Percentiles rank a stretch among this genome's conserved stretches.
Conservation (phyloP, 768 basidiomycete species). For the Kwoniella newhampshirensis region DNA sequence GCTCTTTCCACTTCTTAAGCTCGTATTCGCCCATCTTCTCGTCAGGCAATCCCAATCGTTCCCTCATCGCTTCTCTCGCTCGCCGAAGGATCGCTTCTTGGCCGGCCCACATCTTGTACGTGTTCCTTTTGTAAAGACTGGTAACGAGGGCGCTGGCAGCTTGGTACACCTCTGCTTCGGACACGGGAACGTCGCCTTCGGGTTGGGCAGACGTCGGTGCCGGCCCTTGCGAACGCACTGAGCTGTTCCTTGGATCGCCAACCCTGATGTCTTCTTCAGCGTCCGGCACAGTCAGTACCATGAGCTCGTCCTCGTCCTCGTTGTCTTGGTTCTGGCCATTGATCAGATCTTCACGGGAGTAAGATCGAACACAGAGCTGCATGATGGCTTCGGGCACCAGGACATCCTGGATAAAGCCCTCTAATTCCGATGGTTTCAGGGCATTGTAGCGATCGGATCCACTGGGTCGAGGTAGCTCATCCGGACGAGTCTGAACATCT, state of each 20-base stretch:
- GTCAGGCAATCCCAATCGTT: not conserved
- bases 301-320: not conserved
- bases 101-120: not conserved
- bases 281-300: too few relatives aligned
- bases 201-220: not conserved
- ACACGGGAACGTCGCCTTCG: not conserved
- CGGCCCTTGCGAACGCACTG: too few relatives aligned
- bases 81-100: not conserved
- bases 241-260: too few relatives aligned
- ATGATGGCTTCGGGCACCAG: slow-evolving; percentile 36
- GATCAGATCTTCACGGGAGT: not conserved
- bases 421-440: slow-evolving; percentile 6
- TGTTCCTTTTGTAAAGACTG: too few relatives aligned
- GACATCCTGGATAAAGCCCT: slow-evolving; percentile 22
- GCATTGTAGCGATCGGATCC: slow-evolving; percentile 37
- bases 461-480: slow-evolving; percentile 20
- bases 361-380: slow-evolving; percentile 17
- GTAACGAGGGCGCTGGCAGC: not conserved
- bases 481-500: not conserved
- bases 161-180: not conserved
- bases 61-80: not conserved
- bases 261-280: too few relatives aligned
- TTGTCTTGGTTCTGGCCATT: not conserved
- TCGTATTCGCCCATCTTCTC: not conserved
- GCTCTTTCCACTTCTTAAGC: too few relatives aligned